Conservation (phyloP, 192 early-diverging fungal species). For the Mortierella claussenii region DNA sequence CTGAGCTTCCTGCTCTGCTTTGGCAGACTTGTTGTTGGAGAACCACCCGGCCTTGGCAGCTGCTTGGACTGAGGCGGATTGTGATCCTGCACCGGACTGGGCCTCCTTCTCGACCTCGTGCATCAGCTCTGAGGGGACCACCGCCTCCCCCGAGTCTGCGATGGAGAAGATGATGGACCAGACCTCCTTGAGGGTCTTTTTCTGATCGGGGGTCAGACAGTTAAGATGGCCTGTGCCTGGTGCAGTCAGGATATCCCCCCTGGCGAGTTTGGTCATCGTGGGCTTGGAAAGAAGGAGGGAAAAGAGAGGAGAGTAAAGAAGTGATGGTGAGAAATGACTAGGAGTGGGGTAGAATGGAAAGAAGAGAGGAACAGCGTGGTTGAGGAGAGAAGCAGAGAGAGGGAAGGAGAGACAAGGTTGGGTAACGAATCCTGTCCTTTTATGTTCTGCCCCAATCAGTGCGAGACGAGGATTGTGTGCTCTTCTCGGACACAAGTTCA, state of each 20-base stretch:
- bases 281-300: not conserved
- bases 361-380: no score
- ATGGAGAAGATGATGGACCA: conserved; percentile 59
- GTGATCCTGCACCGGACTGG: not conserved
- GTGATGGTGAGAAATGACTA: not conserved
- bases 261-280: conserved; percentile 21
- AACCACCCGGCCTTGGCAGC: conserved; percentile 46
- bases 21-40: conserved; percentile 17
- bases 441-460: no score
- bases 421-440: no score
- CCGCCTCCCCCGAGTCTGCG: conserved; percentile 26
- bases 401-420: no score
- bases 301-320: not conserved
- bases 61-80: conserved; percentile 22
- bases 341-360: no score
- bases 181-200: conserved; percentile 56
- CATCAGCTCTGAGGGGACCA: conserved; percentile 10
- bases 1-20: conserved; percentile 27
- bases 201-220: conserved; percentile 57
- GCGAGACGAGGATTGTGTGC: no score
- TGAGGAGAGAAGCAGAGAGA: no score
- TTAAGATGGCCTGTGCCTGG: conserved; percentile 58
- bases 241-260: conserved; percentile 32
- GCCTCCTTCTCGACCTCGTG: conserved; percentile 29
- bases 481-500: no score